phyloP scores from a whole-genome alignment of 371 early-diverging fungal species.

The Neoconidiobolus thromboides region DNA sequence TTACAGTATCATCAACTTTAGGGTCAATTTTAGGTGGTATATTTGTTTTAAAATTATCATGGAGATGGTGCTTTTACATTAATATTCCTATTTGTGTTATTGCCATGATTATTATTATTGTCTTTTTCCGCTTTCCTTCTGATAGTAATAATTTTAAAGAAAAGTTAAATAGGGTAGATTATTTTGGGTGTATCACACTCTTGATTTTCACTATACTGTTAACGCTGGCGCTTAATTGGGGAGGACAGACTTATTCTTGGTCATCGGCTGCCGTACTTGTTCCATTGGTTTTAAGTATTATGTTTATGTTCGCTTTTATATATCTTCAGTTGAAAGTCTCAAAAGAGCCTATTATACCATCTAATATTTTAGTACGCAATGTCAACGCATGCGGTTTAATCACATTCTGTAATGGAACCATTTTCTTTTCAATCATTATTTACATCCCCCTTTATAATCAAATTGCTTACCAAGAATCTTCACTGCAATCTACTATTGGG shows the following conservation, averaged over 20 bases:
- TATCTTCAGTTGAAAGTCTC: slow-evolving; percentile 32
- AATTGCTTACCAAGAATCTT: slow-evolving; percentile 31
- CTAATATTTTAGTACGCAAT: slow-evolving; percentile 21
- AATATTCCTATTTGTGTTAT: slow-evolving; percentile 15
- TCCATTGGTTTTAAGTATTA: slow-evolving; percentile 21
- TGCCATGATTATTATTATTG: slow-evolving; percentile 10
- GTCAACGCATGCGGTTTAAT: slow-evolving; percentile 20
- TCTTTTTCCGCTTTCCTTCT: slow-evolving; percentile 14
- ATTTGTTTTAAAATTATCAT: slow-evolving; percentile 19
- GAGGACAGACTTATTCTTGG: slow-evolving; percentile 35
- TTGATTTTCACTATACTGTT: slow-evolving; percentile 5
- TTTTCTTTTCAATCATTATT: slow-evolving; percentile 28
- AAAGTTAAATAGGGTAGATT: slow-evolving; percentile 13
- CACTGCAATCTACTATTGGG: slow-evolving; percentile 35
- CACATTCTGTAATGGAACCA: slow-evolving; percentile 25
- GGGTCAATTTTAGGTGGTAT: slow-evolving; percentile 29
- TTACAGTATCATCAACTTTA: slow-evolving; percentile 17
- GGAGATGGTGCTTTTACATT: slow-evolving; percentile 30
- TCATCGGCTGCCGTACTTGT: slow-evolving; percentile 21
- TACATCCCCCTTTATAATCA: slow-evolving; percentile 29
- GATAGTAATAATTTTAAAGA: slow-evolving; percentile 13
- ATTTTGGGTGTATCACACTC: slow-evolving; percentile 13
- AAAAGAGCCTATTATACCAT: slow-evolving; percentile 30
- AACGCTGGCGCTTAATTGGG: slow-evolving; percentile 39
- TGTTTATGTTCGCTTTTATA: slow-evolving; percentile 25